Base-by-base conservation (phyloP, 2,329 filamentous ascomycete genomes). In the Aureobasidium lini region DNA sequence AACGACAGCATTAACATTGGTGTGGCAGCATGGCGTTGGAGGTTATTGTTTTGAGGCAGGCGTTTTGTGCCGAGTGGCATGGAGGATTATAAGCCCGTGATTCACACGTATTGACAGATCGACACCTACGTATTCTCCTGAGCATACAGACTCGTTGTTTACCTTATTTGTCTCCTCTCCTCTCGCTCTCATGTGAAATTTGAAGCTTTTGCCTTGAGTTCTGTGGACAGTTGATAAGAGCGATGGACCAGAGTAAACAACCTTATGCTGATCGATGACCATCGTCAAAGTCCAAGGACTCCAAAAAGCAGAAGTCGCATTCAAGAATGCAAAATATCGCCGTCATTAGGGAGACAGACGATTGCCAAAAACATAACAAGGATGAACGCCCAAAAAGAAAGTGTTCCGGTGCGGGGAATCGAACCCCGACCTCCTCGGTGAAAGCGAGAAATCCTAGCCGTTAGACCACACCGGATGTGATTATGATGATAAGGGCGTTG, bases 381-480 rank as follows among this genome's bases (percentile, higher is more conserved):
- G n/a, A 36, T 4, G 50, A 36, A 18, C 11, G 7, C 54, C 37
- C 60, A 57, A 23, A 15, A 60, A 23, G 9, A 43, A n/a, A n/a
- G n/a, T 2, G 48, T 64, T 64, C 62, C 62, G 61, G 52, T 59
- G 54, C 62, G 62, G 62, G 62, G 62, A 64, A 63, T 64, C 61
- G 62, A 64, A 64, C 62, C 62, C 62, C 62, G 62, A 62, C 62
- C 62, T 64, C 59, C 53, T 62, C 62, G 62, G 62, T 63, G 61
- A 63, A 60, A 63, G 61, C 61, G 61, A 63, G 46, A 63, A 63
- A 63, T 63, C 61, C 61, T 63, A 63, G 60, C 61, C 61, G 61
- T 60, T 63, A 63, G 60, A 62, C 60, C 60, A 62, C 44, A 54
- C 47, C 57, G 60, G 60, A 62, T 46, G 32, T 61, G 34, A 32